Percentiles rank a stretch among this genome's conserved stretches.
These are phyloP conservation scores for Cyclotella sp. DNA, from an alignment of 108 stramenopile species.

Conservation along the genomic window DNA sequence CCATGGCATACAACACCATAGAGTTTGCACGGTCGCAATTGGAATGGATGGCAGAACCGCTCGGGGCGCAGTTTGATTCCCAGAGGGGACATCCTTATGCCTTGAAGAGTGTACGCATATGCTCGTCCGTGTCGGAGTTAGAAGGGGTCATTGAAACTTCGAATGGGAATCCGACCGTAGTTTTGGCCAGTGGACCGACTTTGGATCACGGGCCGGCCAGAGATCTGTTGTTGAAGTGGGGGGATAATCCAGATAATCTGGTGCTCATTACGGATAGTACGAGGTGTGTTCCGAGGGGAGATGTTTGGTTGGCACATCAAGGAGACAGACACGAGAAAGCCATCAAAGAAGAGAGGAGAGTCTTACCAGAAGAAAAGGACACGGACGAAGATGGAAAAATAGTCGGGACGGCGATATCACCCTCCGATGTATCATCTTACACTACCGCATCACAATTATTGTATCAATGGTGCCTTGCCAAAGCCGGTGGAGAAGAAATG, in stretches of 20 bases:
- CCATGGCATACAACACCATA: conserved; percentile 86
- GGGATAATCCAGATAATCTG: conserved; percentile 81
- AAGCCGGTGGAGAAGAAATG: conserved; percentile 83
- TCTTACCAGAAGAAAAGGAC: conserved; percentile 22
- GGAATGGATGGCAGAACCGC: conserved; percentile 84
- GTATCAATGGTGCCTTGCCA: conserved; percentile 79
- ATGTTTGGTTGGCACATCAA: conserved; percentile 32
- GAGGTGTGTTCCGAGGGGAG: conserved; percentile 61
- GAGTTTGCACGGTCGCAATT: conserved; percentile 90
- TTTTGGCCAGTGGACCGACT: conserved; percentile 77
- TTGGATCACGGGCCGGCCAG: conserved; percentile 86
- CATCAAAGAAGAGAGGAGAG: conserved; percentile 10
- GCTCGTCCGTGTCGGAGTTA: conserved; percentile 62
- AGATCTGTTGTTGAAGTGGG: conserved; percentile 80
- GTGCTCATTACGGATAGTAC: conserved; percentile 82
- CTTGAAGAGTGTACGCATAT: conserved; percentile 62
- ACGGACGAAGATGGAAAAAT: conserved; percentile 44
- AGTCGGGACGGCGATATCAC: conserved; percentile 54
- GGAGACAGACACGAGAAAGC: conserved; percentile 11
- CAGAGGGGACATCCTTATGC: conserved; percentile 68
- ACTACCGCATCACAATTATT: conserved; percentile 81
- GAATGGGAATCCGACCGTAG: conserved; percentile 74
- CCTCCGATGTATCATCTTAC: conserved; percentile 53
- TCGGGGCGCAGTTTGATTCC: conserved; percentile 69
- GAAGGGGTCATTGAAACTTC: conserved; percentile 49